A percentile compares a stretch with the other conserved stretches of the same genome.
phyloP scores from a whole-genome alignment of 352 stramenopile genomes.

The Pythium scleroteichum region DNA sequence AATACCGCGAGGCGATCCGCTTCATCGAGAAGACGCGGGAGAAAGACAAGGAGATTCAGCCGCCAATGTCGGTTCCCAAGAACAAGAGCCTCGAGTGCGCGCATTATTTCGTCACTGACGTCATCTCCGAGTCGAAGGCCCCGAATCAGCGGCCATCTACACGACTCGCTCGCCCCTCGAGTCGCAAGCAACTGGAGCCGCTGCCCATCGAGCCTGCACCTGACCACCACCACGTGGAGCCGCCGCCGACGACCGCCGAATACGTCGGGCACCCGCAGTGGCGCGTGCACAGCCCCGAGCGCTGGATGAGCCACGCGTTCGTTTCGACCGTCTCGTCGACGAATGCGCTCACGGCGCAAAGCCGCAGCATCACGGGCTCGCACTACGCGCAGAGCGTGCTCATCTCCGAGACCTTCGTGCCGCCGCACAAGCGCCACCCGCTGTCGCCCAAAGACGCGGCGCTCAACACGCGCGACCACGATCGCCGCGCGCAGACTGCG shows the following conservation, averaged over 20 bases:
- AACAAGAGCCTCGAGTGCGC: conserved; percentile 59
- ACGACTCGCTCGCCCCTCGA: not conserved
- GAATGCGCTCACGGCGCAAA: conserved; percentile 48
- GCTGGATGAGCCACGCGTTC: conserved; percentile 58
- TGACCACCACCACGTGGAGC: conserved; percentile 24
- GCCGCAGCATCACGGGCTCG: conserved; percentile 42
- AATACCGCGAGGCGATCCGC: conserved; percentile 45
- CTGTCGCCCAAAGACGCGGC: conserved; percentile 20
- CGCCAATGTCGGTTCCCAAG: conserved; percentile 52
- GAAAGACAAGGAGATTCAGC: conserved; percentile 72
- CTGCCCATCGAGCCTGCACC: not conserved
- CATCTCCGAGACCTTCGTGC: conserved; percentile 45
- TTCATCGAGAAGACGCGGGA: conserved; percentile 60
- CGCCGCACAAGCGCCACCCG: conserved; percentile 23
- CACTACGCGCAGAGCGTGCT: conserved; percentile 41
- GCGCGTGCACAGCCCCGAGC: conserved; percentile 48
- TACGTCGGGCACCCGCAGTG: conserved; percentile 60
- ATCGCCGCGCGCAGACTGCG: conserved; percentile 47
- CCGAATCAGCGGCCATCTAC: not conserved
- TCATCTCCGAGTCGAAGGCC: conserved; percentile 28
- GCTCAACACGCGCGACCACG: conserved; percentile 36
- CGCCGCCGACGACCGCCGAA: conserved; percentile 47
- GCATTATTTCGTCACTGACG: conserved; percentile 62
- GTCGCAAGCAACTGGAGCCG: conserved; percentile 7
- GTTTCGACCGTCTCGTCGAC: conserved; percentile 47